These are phyloP conservation scores for Mucor racemosus DNA, from an alignment of 371 early-diverging fungal genomes.

Conservation along the genomic window DNA sequence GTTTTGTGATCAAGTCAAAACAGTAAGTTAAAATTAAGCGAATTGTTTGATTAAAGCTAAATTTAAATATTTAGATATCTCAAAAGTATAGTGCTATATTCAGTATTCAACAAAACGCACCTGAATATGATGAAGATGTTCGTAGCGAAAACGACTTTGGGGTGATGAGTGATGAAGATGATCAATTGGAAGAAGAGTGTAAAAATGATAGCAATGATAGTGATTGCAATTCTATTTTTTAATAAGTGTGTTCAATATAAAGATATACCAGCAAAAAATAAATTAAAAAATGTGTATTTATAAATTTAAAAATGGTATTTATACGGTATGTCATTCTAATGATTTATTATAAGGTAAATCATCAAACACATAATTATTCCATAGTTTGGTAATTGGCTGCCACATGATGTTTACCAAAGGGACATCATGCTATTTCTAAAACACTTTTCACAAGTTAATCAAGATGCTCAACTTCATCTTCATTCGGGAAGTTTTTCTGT, in stretches of 20 bases:
- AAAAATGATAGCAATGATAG: background rate
- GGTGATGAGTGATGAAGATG: slow-evolving; percentile 52
- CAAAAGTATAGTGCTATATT: slow-evolving; percentile 64
- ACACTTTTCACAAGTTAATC: too few species aligned
- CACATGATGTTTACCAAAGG: too few species aligned
- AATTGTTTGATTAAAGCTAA: background rate
- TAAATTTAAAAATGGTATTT: too few species aligned
- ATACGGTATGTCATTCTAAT: too few species aligned
- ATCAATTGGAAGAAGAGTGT: background rate
- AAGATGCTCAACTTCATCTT: too few species aligned
- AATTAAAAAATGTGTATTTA: background rate
- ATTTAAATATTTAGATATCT: slow-evolving; percentile 35
- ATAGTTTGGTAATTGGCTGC: too few species aligned
- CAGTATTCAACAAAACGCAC: slow-evolving; percentile 66
- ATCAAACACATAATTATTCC: too few species aligned
- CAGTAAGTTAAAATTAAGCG: slow-evolving; percentile 34
- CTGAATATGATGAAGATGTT: slow-evolving; percentile 70
- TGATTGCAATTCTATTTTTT: background rate
- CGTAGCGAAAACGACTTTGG: slow-evolving; percentile 59
- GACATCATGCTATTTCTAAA: too few species aligned
- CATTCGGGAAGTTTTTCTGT: too few species aligned
- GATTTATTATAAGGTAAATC: too few species aligned
- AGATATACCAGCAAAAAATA: slow-evolving; percentile 1
- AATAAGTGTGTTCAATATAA: background rate
- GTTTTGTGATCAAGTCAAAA: slow-evolving; percentile 59